These are phyloP conservation scores for Penicillium odoratum DNA, from an alignment of 495 filamentous ascomycete species.

Conservation along the genomic window DNA sequence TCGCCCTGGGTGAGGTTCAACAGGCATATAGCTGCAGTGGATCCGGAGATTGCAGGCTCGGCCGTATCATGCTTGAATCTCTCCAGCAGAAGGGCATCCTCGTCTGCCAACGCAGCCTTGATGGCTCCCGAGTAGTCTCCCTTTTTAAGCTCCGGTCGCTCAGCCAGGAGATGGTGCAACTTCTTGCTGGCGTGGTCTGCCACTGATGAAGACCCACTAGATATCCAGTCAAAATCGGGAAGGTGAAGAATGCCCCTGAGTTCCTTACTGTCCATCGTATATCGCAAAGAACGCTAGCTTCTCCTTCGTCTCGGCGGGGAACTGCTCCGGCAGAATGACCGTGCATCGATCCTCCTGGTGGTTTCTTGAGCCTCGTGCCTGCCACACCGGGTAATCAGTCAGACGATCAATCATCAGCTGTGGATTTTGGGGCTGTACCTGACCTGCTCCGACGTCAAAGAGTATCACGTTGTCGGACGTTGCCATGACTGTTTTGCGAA, in stretches of 20 bases:
- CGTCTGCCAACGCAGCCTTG: constrained; percentile 38
- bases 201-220: constrained; percentile 37
- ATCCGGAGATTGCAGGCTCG: constrained; percentile 34
- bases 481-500: constrained; percentile 28
- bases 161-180: constrained; percentile 29
- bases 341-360: constrained; percentile 37
- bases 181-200: constrained; percentile 36
- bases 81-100: constrained; percentile 35
- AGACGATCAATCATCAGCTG: neutral
- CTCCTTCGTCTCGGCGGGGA: constrained; percentile 30
- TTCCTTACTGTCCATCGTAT: constrained; percentile 44
- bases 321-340: constrained; percentile 33
- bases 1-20: constrained; percentile 39
- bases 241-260: neutral
- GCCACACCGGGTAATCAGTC: constrained; percentile 8
- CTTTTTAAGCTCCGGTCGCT: constrained; percentile 32
- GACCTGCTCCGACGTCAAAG: constrained; percentile 37
- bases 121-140: constrained; percentile 37
- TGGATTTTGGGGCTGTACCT: constrained; percentile 17
- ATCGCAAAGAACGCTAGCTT: constrained; percentile 40
- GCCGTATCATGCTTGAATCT: constrained; percentile 27
- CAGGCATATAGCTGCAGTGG: constrained; percentile 39
- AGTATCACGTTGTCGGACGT: constrained; percentile 28
- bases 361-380: constrained; percentile 35
- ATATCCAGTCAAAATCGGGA: constrained; percentile 4